phyloP scores from a whole-genome alignment of 75 land plant species.

The Sequoiadendron giganteum region DNA sequence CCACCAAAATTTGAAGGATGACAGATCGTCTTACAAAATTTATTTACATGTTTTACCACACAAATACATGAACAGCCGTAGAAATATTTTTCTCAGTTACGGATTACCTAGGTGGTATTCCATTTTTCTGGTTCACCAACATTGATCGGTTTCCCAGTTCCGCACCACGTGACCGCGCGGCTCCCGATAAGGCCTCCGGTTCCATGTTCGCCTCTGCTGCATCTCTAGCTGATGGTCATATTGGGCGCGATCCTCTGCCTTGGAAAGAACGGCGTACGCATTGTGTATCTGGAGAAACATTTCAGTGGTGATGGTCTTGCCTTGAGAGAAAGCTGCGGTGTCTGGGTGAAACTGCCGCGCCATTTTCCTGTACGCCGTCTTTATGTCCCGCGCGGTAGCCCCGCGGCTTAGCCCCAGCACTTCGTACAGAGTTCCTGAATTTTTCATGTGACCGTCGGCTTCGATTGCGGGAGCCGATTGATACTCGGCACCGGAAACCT shows the following conservation, averaged over 20 bases:
- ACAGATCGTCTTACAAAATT: no score
- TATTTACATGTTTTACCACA: no score
- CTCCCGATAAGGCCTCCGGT: neutral
- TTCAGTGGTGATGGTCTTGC: neutral
- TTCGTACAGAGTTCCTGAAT: neutral
- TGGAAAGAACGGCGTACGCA: constrained; percentile 8
- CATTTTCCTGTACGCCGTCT: constrained; percentile 18
- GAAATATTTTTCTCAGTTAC: no score
- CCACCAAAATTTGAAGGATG: no score
- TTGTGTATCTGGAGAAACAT: constrained; percentile 3
- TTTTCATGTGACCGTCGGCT: neutral
- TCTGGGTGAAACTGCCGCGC: constrained; percentile 11
- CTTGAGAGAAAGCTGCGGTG: neutral
- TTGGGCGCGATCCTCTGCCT: constrained; percentile 5
- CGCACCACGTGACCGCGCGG: neutral
- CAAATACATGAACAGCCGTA: no score
- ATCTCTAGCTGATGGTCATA: constrained; percentile 9
- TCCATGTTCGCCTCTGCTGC: neutral
- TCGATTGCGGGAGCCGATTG: neutral
- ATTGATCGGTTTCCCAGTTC: constrained; percentile 23
- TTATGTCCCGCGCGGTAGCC: constrained; percentile 23
- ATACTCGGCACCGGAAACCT: neutral
- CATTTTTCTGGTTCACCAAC: constrained; percentile 11
- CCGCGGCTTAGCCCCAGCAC: constrained; percentile 30
- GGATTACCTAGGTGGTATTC: no score